These are phyloP conservation scores for Xylariaceae sp. DNA, from an alignment of 2,329 filamentous ascomycete species.

Conservation along the genomic window DNA sequence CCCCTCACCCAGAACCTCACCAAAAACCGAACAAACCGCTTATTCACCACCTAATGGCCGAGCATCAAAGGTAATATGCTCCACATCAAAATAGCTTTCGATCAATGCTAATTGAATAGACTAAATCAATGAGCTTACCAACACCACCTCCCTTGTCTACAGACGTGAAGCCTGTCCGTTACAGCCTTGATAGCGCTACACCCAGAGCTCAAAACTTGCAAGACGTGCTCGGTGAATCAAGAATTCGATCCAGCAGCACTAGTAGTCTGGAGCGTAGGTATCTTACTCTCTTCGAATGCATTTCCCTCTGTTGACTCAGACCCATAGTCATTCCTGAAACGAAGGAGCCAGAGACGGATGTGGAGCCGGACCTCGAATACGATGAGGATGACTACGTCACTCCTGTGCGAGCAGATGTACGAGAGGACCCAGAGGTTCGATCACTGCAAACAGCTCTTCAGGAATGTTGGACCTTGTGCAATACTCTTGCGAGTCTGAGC, in stretches of 20 bases:
- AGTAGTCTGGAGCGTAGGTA: constrained; percentile 72
- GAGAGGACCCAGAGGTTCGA: constrained; percentile 52
- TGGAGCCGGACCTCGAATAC: constrained; percentile 53
- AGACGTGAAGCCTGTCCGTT: constrained; percentile 61
- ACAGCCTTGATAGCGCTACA: constrained; percentile 67
- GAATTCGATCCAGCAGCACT: constrained; percentile 61
- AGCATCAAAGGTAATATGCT: constrained; percentile 33
- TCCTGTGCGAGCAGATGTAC: constrained; percentile 39
- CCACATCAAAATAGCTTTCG: constrained; percentile 1
- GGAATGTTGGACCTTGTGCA: constrained; percentile 93
- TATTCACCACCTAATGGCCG: constrained; percentile 34
- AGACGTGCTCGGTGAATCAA: constrained; percentile 59
- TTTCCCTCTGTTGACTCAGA: constrained; percentile 23
- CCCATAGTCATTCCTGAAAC: constrained; percentile 48
- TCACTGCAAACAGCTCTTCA: constrained; percentile 73
- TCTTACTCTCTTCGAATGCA: not conserved
- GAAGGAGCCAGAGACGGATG: constrained; percentile 47
- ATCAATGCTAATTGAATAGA: constrained; percentile 21
- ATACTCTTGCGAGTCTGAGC: constrained; percentile 80
- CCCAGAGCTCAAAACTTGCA: constrained; percentile 79
- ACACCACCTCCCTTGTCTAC: constrained; percentile 72
- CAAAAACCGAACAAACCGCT: constrained; percentile 34
- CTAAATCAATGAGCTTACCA: constrained; percentile 41
- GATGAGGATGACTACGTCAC: constrained; percentile 46
- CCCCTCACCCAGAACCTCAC: constrained; percentile 35